Base-by-base conservation (phyloP, 176 grass and related monocot species). In the Phyllostachys edulis region DNA sequence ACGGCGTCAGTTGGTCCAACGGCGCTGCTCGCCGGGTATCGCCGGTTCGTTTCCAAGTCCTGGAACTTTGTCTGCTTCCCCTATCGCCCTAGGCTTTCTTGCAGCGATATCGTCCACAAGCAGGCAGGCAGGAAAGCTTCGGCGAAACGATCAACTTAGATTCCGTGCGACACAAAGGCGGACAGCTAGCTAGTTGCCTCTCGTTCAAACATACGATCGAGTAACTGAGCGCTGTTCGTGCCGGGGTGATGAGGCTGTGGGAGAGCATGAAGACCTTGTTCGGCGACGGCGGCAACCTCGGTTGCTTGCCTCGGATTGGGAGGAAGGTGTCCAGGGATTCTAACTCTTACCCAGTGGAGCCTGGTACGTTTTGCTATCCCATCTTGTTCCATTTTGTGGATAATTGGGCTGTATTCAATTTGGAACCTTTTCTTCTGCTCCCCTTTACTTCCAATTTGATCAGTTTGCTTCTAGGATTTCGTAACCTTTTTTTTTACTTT, bases 211-310 rank as follows among this genome's bases (percentile, higher is more conserved):
- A 37, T 37, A 12, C 14, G 41, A 44, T 26, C 18, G 0, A 34
- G 26, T 16, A 13, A 32, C 71, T 36, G 32, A 2, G 32, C 14
- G 50, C 50, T 55, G 32, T 52, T 46, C 4, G 17, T 67, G 63
- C 29, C 42, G 67, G 39, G 76, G 76, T 66, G 72, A 90, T 90
- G 88, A 51, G 57, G 56, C 72, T 59, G 88, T 71, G 73, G 73
- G 65, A 82, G 65, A 82, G 45, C 78, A 36, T 85, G 0, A 82
- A 71, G 88, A 60, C 9, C 73, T 4, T 73, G 54, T 82, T 90
- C 66, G 38, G 27, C 1, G 88, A 36, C 24, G 71, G 70, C 70
- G 70, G 88, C 32, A 47, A 5, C 21, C 46, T 79, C 68, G 83
- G 84, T 20, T 90, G 88, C 84, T 65, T 86, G 15, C 73, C 79